Evolutionary conservation across 176 grass and related monocot species (phyloP).

Genomic region (Poa annua): DNA sequence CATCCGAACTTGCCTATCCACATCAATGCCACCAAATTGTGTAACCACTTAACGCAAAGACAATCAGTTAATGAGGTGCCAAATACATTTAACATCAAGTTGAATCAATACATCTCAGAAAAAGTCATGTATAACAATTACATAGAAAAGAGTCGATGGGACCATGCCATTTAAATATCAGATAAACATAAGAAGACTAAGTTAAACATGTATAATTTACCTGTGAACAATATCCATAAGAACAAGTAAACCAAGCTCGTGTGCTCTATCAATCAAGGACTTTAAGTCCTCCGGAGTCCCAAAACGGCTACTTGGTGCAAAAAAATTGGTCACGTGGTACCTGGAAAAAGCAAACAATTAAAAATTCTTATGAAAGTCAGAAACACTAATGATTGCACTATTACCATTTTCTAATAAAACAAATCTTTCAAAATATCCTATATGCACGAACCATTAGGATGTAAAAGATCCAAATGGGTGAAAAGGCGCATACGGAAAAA

Average conservation of each 20-base stretch:
- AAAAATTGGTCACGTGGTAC: conserved; percentile 99
- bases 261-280: conserved; percentile 94
- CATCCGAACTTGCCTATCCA: neutral
- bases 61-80: conserved; percentile 20
- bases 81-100: conserved; percentile 28
- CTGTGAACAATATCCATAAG: conserved; percentile 99
- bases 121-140: neutral
- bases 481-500: neutral
- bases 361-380: conserved; percentile 29
- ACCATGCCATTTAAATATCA: conserved; percentile 16
- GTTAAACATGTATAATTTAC: conserved; percentile 53
- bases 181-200: conserved; percentile 12
- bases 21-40: conserved; percentile 23
- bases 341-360: conserved; percentile 56
- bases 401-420: neutral
- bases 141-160: neutral
- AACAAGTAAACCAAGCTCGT: conserved; percentile 90
- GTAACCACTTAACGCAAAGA: conserved; percentile 15
- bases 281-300: conserved; percentile 96
- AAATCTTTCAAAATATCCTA: neutral
- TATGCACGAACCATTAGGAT: neutral
- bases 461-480: conserved; percentile 29
- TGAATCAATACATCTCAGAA: neutral
- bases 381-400: conserved; percentile 1
- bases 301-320: conserved; percentile 97